phyloP scores from a whole-genome alignment of 73 alveolate species.

The Paramecium sexaurelia region DNA sequence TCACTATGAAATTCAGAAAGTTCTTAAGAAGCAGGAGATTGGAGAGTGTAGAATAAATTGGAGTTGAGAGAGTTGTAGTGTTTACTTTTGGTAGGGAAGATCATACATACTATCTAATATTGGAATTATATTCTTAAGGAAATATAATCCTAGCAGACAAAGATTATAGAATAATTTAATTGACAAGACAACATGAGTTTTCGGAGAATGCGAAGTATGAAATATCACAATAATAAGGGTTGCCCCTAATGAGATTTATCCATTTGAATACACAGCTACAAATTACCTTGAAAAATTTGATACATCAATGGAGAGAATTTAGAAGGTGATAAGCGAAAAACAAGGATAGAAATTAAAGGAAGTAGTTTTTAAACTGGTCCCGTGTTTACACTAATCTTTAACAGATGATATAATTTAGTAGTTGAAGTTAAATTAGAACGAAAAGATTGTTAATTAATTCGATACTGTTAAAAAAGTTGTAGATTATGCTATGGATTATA shows the following conservation, averaged over 20 bases:
- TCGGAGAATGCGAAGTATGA: slow-evolving; percentile 77
- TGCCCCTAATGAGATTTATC: slow-evolving; percentile 84
- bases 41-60: slow-evolving; percentile 77
- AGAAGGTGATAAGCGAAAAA: slow-evolving; percentile 70
- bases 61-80: slow-evolving; percentile 89
- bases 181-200: slow-evolving; percentile 81
- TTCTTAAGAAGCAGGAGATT: slow-evolving; percentile 83
- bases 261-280: slow-evolving; percentile 84
- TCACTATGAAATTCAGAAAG: slow-evolving; percentile 88
- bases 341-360: slow-evolving; percentile 68
- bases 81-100: slow-evolving; percentile 86
- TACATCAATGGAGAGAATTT: slow-evolving; percentile 68
- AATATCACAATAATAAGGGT: slow-evolving; percentile 37
- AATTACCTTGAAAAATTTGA: slow-evolving; percentile 71
- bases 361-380: slow-evolving; percentile 75
- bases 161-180: slow-evolving; percentile 76
- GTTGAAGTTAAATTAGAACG: slow-evolving; percentile 71
- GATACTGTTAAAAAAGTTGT: slow-evolving; percentile 75
- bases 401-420: slow-evolving; percentile 79
- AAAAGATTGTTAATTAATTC: slow-evolving; percentile 64
- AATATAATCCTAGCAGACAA: slow-evolving; percentile 84
- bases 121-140: slow-evolving; percentile 88
- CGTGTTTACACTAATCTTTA: slow-evolving; percentile 76
- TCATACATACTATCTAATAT: slow-evolving; percentile 75
- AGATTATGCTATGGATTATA: slow-evolving; percentile 67